Evolutionary conservation across 768 basidiomycete genomes (phyloP).

Genomic region (Leccinum truebloodii): DNA sequence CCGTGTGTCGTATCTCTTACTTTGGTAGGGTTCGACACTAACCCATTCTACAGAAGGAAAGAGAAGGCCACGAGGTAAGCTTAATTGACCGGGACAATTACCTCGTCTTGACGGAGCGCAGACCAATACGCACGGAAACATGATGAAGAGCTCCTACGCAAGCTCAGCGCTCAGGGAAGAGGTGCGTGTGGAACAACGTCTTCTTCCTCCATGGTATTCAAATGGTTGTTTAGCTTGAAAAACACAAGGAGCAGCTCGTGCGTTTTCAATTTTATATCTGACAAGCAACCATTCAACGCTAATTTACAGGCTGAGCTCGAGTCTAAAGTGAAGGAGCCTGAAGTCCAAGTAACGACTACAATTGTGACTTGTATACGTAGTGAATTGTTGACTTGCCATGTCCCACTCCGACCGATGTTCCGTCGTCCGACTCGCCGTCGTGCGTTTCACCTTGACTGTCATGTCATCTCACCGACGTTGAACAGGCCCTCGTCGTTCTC

Average conservation of each 20-base stretch:
- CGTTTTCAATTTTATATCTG: slow-evolving; percentile 18
- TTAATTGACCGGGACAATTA: slow-evolving; percentile 3
- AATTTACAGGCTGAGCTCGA: slow-evolving; percentile 31
- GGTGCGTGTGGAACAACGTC: slow-evolving; percentile 41
- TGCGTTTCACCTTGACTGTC: slow-evolving; percentile 11
- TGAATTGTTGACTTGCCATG: neutral
- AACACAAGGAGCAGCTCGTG: slow-evolving; percentile 35
- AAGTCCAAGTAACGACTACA: slow-evolving; percentile 21
- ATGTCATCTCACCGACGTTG: neutral
- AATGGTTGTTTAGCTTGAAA: slow-evolving; percentile 25
- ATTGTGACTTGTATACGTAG: neutral
- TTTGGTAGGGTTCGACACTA: neutral
- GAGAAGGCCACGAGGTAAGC: slow-evolving; percentile 70
- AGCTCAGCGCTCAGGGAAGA: slow-evolving; percentile 46
- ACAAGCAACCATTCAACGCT: slow-evolving; percentile 17
- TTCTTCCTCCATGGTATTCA: neutral
- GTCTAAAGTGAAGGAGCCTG: slow-evolving; percentile 25
- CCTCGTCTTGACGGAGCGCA: slow-evolving; percentile 28
- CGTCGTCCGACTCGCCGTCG: slow-evolving; percentile 27
- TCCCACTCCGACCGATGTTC: slow-evolving; percentile 11
- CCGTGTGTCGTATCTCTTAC: slow-evolving; percentile 13
- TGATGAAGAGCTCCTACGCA: slow-evolving; percentile 57
- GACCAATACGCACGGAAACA: slow-evolving; percentile 65
- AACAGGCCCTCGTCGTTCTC: slow-evolving; percentile 26
- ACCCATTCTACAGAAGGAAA: slow-evolving; percentile 52